These are phyloP conservation scores for Pythium folliculosum DNA, from an alignment of 352 stramenopile genomes.

Conservation along the genomic window DNA sequence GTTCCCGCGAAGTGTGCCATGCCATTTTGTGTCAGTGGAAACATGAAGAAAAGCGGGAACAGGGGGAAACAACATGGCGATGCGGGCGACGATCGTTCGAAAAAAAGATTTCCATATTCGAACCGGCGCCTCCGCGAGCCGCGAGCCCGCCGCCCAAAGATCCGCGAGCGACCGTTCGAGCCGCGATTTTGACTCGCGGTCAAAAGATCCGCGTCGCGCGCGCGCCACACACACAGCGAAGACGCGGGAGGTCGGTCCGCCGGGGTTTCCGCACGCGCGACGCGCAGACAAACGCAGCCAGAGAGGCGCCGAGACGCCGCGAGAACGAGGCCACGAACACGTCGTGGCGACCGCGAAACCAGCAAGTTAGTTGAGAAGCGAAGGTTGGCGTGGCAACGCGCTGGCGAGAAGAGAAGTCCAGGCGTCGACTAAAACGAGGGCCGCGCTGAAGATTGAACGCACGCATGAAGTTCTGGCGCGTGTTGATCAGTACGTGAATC, in stretches of 20 bases:
- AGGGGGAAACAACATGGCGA: background rate
- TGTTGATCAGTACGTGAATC: slow-evolving; percentile 19
- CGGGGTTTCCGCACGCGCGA: background rate
- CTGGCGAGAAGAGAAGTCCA: too few relatives aligned
- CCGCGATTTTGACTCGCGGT: slow-evolving; percentile 14
- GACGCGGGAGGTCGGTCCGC: background rate
- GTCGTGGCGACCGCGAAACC: too few relatives aligned
- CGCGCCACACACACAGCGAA: background rate
- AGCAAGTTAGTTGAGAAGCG: too few relatives aligned
- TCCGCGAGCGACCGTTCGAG: slow-evolving; percentile 22
- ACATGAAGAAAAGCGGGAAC: background rate
- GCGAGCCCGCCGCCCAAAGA: slow-evolving; percentile 11
- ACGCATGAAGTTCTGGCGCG: slow-evolving; percentile 22
- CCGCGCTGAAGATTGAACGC: too few relatives aligned
- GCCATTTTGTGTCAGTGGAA: background rate
- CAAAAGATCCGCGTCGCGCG: slow-evolving; percentile 14
- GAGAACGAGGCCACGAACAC: too few relatives aligned
- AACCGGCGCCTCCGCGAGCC: slow-evolving; percentile 2
- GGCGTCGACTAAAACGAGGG: too few relatives aligned
- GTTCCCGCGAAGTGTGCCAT: slow-evolving; percentile 23
- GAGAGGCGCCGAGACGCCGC: too few relatives aligned
- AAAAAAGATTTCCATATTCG: slow-evolving; percentile 30
- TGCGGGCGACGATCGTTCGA: slow-evolving; percentile 17
- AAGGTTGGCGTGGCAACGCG: too few relatives aligned
- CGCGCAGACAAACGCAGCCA: background rate